Base-by-base conservation (phyloP, 495 filamentous ascomycete species). In the Podospora fimiseda region DNA sequence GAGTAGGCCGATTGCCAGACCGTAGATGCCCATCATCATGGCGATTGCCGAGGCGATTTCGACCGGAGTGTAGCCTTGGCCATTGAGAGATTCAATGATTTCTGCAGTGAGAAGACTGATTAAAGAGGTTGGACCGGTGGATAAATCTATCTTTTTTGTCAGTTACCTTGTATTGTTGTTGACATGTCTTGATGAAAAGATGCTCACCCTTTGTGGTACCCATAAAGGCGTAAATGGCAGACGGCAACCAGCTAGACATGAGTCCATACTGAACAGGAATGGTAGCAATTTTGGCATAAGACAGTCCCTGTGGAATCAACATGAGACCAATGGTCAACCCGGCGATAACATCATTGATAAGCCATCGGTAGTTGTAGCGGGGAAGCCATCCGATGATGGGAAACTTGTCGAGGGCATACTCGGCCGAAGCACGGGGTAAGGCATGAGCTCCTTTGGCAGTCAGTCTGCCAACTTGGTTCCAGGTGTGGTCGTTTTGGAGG, bases 331-430 rank as follows among this genome's bases (percentile, higher is more conserved):
- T 55, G 0, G 76, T 78, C 30, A 78, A 49, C 42, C 76, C 76
- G 9, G 74, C 74, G 55, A 78, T 73, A 20, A 74, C 48, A 50
- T 80, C 75, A 53, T 73, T 74, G 43, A 71, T 37, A 14, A 78
- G 53, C 76, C 75, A 80, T 61, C 67, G 62, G 2, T 66, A 68
- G 16, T 69, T 63, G 57, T 78, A 80, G 24, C 58, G 60, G 11
- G 77, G 73, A 2, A 80, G 56, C 76, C 77, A 80, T 30, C 72
- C 69, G 43, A 75, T 51, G 48, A 80, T 77, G n/a, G 77, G 77
- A 24, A 78, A 62, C 59, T 79, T 81, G 33, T 77, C 76, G 18
- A 68, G 33, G 3, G 74, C 57, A 50, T 81, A 80, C 55, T 71
- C 64, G 14, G 54, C 71, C 2, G 70, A 48, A 9, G 66, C 72